Percentiles rank a stretch among this genome's conserved stretches.
These are phyloP conservation scores for Phialemoniopsis sp. DNA, from an alignment of 2,329 filamentous ascomycete genomes.

Conservation along the genomic window DNA sequence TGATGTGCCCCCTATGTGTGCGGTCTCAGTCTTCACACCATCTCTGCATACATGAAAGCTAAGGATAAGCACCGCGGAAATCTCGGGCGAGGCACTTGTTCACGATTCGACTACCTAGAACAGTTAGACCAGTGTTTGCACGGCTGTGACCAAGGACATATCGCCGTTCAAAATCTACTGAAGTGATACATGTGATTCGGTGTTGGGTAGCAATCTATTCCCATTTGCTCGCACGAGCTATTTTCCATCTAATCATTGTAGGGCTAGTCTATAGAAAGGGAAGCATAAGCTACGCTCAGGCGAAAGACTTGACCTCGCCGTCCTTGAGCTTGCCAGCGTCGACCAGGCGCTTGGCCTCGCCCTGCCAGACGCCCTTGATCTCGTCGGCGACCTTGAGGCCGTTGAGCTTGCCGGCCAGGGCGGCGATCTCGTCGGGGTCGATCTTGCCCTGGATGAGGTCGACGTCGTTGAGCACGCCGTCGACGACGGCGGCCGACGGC, in stretches of 20 bases:
- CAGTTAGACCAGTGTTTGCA: too few species aligned
- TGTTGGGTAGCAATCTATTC: too few species aligned
- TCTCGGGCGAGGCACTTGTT: too few species aligned
- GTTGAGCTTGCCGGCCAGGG: slow-evolving; percentile 74
- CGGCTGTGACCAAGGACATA: too few species aligned
- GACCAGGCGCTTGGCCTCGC: slow-evolving; percentile 74
- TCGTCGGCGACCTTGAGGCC: slow-evolving; percentile 74
- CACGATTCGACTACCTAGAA: too few species aligned
- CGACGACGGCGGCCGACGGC: slow-evolving; percentile 71
- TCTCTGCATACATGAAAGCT: too few species aligned
- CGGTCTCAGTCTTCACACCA: too few species aligned
- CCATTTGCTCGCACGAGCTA: too few species aligned
- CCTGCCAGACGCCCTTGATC: slow-evolving; percentile 80
- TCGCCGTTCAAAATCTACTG: too few species aligned
- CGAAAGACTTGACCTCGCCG: slow-evolving; percentile 68
- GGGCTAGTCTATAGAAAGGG: neutral
- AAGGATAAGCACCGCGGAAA: too few species aligned
- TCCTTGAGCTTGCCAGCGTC: slow-evolving; percentile 82
- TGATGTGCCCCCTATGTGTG: too few species aligned
- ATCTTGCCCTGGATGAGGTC: slow-evolving; percentile 85
- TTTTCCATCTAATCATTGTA: neutral
- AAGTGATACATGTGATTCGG: too few species aligned
- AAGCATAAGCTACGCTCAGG: slow-evolving; percentile 15
- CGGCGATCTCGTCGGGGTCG: slow-evolving; percentile 85
- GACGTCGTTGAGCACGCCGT: slow-evolving; percentile 77